Base-by-base conservation (phyloP, 2,329 filamentous ascomycete genomes). In the Trichoderma sp. region DNA sequence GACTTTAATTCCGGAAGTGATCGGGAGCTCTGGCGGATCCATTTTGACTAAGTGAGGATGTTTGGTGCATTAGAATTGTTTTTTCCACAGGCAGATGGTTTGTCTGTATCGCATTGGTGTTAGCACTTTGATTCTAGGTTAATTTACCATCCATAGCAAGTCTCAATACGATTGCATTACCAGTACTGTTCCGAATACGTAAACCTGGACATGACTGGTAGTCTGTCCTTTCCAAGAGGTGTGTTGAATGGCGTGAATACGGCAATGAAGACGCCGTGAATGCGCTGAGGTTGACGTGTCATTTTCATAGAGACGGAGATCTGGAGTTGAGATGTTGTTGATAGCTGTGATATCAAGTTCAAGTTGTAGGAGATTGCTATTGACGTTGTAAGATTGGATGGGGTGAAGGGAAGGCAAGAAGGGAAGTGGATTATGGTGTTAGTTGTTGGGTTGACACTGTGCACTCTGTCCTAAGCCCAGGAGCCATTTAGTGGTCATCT, bases 11-110 rank as follows among this genome's bases (percentile, higher is more conserved):
- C 83, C 0, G 83, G 83, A 0, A 79, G 80, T 28, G 81, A 84
- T 63, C 76, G 84, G 24, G 85, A 87, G 74, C 75, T 87, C 47
- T 87, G 85, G 86, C 76, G 85, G 15, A 86, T 87, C 67, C 84
- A 86, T 73, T 84, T 87, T 76, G 83, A 86, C 71, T 86, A 36
- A 69, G 12, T 21, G 21, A 34, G 6, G 43, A 32, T 11, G 8
- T 21, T 60, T 39, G 30, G 56, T 30, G 58, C 36, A 56, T 28
- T 28, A 30, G 26, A 66, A 7, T 66, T n/a, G 4, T 53, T n/a
- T 21, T 24, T 34, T 34, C 9, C 11, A 14, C n/a, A 24, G 11
- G 47, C 4, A 21, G 57, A 12, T 3, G 6, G 28, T 32, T n/a
- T 9, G 18, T n/a, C 18, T 32, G 28, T 32, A 32, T 14, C 24